phyloP scores from a whole-genome alignment of 257 asterid species.

The Gardenia jasminoides region DNA sequence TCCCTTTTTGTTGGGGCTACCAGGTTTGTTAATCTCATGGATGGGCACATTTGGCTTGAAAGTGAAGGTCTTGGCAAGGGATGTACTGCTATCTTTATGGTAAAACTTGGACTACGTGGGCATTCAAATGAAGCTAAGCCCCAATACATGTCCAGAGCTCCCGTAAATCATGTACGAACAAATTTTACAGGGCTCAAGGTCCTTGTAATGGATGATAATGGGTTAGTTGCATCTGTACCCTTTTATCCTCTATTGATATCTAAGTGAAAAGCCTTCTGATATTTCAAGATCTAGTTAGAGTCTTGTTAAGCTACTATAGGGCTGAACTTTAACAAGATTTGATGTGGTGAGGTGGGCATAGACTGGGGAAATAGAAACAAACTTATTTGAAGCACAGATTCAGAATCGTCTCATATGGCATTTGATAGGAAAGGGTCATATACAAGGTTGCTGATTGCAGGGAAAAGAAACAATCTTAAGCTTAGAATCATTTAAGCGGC shows the following conservation, averaged over 20 bases:
- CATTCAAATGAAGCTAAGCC: slow-evolving; percentile 54
- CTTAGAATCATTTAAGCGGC: neutral
- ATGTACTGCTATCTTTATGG: slow-evolving; percentile 64
- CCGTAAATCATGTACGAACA: slow-evolving; percentile 51
- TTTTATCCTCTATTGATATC: neutral
- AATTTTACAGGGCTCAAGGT: slow-evolving; percentile 78
- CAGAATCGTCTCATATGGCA: neutral
- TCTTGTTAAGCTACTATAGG: neutral
- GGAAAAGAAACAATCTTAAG: neutral
- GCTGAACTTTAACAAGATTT: neutral
- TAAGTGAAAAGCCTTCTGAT: neutral
- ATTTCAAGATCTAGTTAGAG: neutral
- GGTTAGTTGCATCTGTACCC: slow-evolving; percentile 39
- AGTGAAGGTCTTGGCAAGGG: slow-evolving; percentile 98
- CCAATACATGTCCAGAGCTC: slow-evolving; percentile 40
- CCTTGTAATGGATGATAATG: slow-evolving; percentile 79
- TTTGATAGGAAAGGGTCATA: neutral
- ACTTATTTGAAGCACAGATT: slow-evolving; percentile 2
- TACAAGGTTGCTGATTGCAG: neutral
- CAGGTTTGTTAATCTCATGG: slow-evolving; percentile 97
- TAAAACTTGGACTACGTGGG: slow-evolving; percentile 80
- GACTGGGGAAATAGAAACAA: neutral
- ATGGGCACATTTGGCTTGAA: slow-evolving; percentile 88
- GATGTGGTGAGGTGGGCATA: neutral
- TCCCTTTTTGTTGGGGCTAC: neutral